Conservation (phyloP, 345 rosid genomes). For the Populus ilicifolia region DNA sequence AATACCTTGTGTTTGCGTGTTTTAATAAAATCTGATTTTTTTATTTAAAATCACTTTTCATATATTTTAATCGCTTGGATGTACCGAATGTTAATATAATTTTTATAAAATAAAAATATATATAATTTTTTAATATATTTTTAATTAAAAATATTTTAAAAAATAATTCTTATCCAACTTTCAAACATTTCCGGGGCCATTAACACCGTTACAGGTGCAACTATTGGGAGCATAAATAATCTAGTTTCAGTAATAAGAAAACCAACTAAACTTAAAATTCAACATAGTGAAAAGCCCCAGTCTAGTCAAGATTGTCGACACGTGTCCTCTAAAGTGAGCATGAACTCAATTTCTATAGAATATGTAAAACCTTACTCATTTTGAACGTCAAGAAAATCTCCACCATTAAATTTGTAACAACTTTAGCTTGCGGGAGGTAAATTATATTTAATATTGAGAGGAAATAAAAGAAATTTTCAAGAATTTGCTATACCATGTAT, state of each 20-base stretch:
- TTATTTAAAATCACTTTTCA: too few relatives aligned
- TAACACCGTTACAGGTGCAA: not conserved
- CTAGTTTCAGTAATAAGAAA: not conserved
- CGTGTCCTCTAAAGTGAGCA: not conserved
- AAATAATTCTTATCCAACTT: too few relatives aligned
- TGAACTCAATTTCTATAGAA: not conserved
- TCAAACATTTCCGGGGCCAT: not conserved
- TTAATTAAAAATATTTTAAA: too few relatives aligned
- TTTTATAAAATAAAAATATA: too few relatives aligned
- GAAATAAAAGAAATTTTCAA: not conserved
- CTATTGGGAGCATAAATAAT: not conserved
- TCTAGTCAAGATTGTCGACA: not conserved
- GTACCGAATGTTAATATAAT: too few relatives aligned
- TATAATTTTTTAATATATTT: too few relatives aligned
- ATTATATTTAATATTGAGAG: not conserved
- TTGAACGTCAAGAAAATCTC: not conserved
- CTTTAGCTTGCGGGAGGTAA: too few relatives aligned
- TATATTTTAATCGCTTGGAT: too few relatives aligned
- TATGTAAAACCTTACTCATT: not conserved
- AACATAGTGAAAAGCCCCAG: not conserved
- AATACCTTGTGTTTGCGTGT: too few relatives aligned
- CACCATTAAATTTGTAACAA: not conserved
- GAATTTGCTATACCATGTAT: not conserved
- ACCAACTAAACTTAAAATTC: not conserved
- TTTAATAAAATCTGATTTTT: too few relatives aligned